Percentiles rank a stretch among this genome's conserved stretches.
These are phyloP conservation scores for Lichtheimia corymbifera DNA, from an alignment of 371 early-diverging fungal species.

Conservation along the genomic window DNA sequence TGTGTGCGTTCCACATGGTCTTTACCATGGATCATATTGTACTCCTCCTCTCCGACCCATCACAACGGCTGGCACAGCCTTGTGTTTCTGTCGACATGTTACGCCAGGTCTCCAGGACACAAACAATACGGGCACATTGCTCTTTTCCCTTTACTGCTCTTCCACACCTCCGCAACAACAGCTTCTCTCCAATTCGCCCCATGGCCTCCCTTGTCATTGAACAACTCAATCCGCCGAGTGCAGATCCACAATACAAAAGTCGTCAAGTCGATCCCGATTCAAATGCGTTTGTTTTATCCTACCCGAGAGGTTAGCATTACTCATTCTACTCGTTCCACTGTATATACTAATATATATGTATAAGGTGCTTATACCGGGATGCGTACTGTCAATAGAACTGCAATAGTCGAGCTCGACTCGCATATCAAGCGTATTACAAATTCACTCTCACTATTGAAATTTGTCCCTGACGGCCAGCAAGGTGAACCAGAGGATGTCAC, in stretches of 20 bases:
- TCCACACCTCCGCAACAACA: too few relatives aligned
- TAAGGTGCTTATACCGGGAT: constrained; percentile 61
- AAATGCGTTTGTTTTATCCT: constrained; percentile 36
- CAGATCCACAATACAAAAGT: constrained; percentile 19
- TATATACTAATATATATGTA: not conserved
- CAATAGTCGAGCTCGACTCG: constrained; percentile 48
- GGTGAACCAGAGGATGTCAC: constrained; percentile 23
- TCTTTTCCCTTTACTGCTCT: too few relatives aligned
- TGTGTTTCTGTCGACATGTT: too few relatives aligned
- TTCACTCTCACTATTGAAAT: constrained; percentile 47
- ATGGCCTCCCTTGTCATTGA: constrained; percentile 31
- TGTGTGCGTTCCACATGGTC: too few relatives aligned
- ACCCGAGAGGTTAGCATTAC: constrained; percentile 37
- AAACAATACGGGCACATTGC: too few relatives aligned
- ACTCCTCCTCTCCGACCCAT: too few relatives aligned
- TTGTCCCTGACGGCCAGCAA: constrained; percentile 18
- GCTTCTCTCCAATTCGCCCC: not conserved
- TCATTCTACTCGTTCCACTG: not conserved
- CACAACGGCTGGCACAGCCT: too few relatives aligned
- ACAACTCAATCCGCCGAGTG: constrained; percentile 25
- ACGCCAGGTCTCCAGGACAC: too few relatives aligned
- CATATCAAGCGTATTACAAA: constrained; percentile 51
- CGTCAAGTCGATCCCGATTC: constrained; percentile 11
- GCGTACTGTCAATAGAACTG: constrained; percentile 43
- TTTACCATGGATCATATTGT: too few relatives aligned